Base-by-base conservation (phyloP, 2,329 filamentous ascomycete genomes). In the Hypocrella siamensis region DNA sequence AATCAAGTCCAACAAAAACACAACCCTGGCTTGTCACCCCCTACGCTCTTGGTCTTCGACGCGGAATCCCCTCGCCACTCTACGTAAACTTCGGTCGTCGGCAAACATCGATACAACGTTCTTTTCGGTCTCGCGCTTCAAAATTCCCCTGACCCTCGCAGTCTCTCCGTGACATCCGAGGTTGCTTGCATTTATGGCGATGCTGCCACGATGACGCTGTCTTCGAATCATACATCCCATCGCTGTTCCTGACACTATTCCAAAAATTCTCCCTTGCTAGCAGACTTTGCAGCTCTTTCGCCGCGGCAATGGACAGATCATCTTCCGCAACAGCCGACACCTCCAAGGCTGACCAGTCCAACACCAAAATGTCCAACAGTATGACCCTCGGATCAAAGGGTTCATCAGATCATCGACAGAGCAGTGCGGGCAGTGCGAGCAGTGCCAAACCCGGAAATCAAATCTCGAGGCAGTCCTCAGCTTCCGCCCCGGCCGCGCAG, bases 381-480 rank as follows among this genome's bases (percentile, higher is more conserved):
- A 17, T 33, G 19, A 31, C 28, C 26, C 14, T 19, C 19, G 31
- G 26, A 4, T 19, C 33, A 3, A 35, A 32, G 19, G 31, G 28
- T 14, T 17, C 28, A 16, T 35, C 31, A 25, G 28, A 31, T 19
- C 7, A 30, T 16, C 33, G 30, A 17, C 26, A 33, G 25, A 29
- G 33, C 28, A 41, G 38, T 33, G 37, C 45, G 31, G n/a, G n/a
- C n/a, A n/a, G n/a, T n/a, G n/a, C n/a, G 25, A 29, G 33, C 28
- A 41, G 38, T 33, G 37, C 45, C 30, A 43, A 40, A 19, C 40
- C 42, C 31, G 44, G 44, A 24, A 40, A 42, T 34, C 50, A 53
- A 34, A 46, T 42, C 28, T 52, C 53, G 21, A 57, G 46, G 40
- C 49, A 48, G 30, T 55, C 55, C 4, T 57, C 56, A 17, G 45